Conservation (phyloP, 176 grass and related monocot species). For the Ampelocalamus luodianensis region DNA sequence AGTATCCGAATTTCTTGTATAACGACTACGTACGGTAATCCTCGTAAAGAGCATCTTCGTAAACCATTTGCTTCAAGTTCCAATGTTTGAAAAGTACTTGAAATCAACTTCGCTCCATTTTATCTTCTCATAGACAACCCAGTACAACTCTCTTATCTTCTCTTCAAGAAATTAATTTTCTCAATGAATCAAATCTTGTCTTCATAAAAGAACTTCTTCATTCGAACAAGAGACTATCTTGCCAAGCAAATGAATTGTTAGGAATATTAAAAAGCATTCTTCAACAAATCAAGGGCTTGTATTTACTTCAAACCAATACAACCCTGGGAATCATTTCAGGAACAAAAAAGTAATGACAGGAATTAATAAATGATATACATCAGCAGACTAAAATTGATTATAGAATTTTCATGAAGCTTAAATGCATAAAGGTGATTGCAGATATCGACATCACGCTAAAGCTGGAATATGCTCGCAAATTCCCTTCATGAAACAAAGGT, state of each 20-base stretch:
- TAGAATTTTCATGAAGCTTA: neutral
- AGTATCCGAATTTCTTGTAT: slow-evolving; percentile 64
- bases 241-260: slow-evolving; percentile 75
- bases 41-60: slow-evolving; percentile 68
- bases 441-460: neutral
- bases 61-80: slow-evolving; percentile 69
- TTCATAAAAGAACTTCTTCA: slow-evolving; percentile 73
- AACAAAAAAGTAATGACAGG: slow-evolving; percentile 40
- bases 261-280: slow-evolving; percentile 59
- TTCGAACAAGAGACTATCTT: slow-evolving; percentile 72
- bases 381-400: neutral
- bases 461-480: neutral
- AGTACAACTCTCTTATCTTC: slow-evolving; percentile 60
- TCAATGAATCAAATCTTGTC: slow-evolving; percentile 71
- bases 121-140: slow-evolving; percentile 84
- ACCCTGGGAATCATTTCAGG: slow-evolving; percentile 61
- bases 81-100: slow-evolving; percentile 71
- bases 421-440: neutral
- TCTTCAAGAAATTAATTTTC: slow-evolving; percentile 75
- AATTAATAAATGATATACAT: slow-evolving; percentile 7
- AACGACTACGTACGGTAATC: slow-evolving; percentile 52
- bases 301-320: slow-evolving; percentile 77
- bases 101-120: slow-evolving; percentile 67
- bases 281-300: slow-evolving; percentile 67
- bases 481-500: neutral